Evolutionary conservation across 176 grass and related monocot genomes (phyloP).

Genomic region (Raddia distichophylla): DNA sequence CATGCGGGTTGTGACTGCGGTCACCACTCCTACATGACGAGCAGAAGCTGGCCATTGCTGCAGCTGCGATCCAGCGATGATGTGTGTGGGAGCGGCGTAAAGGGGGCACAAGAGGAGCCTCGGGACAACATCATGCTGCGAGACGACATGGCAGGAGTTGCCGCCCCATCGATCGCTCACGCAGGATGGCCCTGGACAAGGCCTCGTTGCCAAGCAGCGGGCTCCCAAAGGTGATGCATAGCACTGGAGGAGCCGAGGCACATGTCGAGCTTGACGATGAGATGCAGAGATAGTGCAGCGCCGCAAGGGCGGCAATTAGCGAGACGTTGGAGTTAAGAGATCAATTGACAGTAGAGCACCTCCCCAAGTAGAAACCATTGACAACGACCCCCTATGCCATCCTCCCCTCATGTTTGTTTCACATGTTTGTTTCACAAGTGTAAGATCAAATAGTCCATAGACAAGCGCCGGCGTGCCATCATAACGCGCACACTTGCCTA

Average conservation of each 20-base stretch:
- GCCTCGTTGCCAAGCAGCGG: slow-evolving; percentile 77
- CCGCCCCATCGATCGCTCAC: slow-evolving; percentile 73
- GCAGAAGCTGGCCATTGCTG: slow-evolving; percentile 27
- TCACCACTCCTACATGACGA: slow-evolving; percentile 17
- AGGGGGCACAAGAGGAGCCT: slow-evolving; percentile 85
- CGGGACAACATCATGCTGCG: slow-evolving; percentile 76
- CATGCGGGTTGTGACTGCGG: not conserved
- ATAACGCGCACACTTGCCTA: too few species aligned
- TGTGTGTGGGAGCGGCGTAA: slow-evolving; percentile 25
- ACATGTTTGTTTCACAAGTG: too few species aligned
- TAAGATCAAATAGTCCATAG: too few species aligned
- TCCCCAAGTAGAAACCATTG: too few species aligned
- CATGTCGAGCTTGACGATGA: slow-evolving; percentile 45
- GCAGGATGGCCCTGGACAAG: slow-evolving; percentile 65
- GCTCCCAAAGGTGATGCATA: slow-evolving; percentile 84
- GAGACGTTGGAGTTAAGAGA: too few species aligned
- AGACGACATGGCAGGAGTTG: slow-evolving; percentile 78
- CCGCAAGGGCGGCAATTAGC: slow-evolving; percentile 55
- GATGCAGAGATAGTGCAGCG: slow-evolving; percentile 78
- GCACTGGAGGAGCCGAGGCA: slow-evolving; percentile 45
- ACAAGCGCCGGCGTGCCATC: too few species aligned
- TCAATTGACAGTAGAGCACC: too few species aligned
- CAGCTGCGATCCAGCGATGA: slow-evolving; percentile 56
- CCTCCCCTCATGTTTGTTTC: too few species aligned
- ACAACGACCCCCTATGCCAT: too few species aligned